phyloP scores from a whole-genome alignment of 1,139 yeast genomes.

The Candida albicans region DNA sequence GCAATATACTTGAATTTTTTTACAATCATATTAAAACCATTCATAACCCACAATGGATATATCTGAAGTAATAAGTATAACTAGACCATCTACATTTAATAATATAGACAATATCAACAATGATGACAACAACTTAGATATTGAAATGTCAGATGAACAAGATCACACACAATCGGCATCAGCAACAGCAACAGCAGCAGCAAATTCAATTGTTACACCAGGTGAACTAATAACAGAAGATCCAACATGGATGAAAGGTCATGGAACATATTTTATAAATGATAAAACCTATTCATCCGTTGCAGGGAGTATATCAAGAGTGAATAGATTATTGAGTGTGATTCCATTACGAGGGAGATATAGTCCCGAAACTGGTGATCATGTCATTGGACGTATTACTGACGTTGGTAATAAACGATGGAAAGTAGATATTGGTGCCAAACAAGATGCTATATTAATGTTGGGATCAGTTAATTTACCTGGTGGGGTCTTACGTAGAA shows the following conservation, averaged over 20 bases:
- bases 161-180: slow-evolving; percentile 2
- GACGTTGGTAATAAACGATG: slow-evolving; percentile 94
- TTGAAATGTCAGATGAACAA: slow-evolving; percentile 33
- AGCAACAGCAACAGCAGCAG: background rate
- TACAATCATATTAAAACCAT: background rate
- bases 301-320: slow-evolving; percentile 86
- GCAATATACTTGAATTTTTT: background rate
- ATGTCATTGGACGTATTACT: slow-evolving; percentile 87
- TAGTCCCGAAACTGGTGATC: slow-evolving; percentile 95
- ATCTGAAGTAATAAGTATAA: slow-evolving; percentile 39
- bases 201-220: slow-evolving; percentile 67
- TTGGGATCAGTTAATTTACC: slow-evolving; percentile 96
- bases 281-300: slow-evolving; percentile 83
- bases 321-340: slow-evolving; percentile 83
- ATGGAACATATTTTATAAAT: slow-evolving; percentile 83
- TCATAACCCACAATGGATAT: slow-evolving; percentile 19
- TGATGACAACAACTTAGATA: slow-evolving; percentile 26
- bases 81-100: slow-evolving; percentile 27
- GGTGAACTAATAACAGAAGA: slow-evolving; percentile 97
- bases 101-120: slow-evolving; percentile 10
- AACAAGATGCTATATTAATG: slow-evolving; percentile 88
- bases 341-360: slow-evolving; percentile 84
- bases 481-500: slow-evolving; percentile 93
- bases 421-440: slow-evolving; percentile 95
- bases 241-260: slow-evolving; percentile 98